Evolutionary conservation across 192 early-diverging fungal species (phyloP).

Genomic region (Mortierella claussenii): DNA sequence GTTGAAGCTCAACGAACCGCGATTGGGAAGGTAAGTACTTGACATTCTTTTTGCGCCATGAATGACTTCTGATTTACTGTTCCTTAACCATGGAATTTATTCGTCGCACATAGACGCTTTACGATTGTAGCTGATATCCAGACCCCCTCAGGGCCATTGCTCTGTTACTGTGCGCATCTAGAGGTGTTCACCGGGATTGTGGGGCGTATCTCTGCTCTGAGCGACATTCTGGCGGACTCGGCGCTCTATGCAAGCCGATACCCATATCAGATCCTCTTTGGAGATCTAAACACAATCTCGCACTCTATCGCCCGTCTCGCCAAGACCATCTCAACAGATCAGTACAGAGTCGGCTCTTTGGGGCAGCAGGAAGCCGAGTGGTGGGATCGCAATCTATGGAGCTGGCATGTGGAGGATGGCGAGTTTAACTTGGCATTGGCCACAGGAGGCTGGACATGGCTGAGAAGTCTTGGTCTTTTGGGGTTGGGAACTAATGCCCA

Average conservation of each 20-base stretch:
- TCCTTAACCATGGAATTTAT: too few relatives aligned
- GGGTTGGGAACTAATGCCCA: conserved; percentile 10
- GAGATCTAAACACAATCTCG: conserved; percentile 83
- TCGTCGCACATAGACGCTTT: conserved; percentile 70
- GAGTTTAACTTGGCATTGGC: conserved; percentile 53
- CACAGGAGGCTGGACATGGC: conserved; percentile 45
- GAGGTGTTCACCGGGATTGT: conserved; percentile 81
- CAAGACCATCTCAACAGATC: conserved; percentile 68
- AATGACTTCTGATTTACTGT: background rate
- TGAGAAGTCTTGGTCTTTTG: conserved; percentile 26
- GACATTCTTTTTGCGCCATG: conserved; percentile 1
- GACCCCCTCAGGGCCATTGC: conserved; percentile 60
- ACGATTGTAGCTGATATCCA: conserved; percentile 70
- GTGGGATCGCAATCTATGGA: conserved; percentile 74
- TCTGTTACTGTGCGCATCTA: conserved; percentile 80
- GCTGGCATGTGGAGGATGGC: conserved; percentile 56
- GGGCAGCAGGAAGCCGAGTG: conserved; percentile 75
- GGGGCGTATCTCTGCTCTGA: conserved; percentile 73
- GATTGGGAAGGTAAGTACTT: conserved; percentile 63
- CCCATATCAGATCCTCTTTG: conserved; percentile 79
- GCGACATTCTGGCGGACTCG: conserved; percentile 76
- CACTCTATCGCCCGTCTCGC: conserved; percentile 80
- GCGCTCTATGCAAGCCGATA: conserved; percentile 28
- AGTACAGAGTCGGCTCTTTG: conserved; percentile 71
- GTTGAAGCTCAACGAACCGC: conserved; percentile 68